Evolutionary conservation across 129 eudicot species (phyloP), one percentile per base, ranked within the genome.

Genomic region (Pseudognaphalium luteoalbum): DNA sequence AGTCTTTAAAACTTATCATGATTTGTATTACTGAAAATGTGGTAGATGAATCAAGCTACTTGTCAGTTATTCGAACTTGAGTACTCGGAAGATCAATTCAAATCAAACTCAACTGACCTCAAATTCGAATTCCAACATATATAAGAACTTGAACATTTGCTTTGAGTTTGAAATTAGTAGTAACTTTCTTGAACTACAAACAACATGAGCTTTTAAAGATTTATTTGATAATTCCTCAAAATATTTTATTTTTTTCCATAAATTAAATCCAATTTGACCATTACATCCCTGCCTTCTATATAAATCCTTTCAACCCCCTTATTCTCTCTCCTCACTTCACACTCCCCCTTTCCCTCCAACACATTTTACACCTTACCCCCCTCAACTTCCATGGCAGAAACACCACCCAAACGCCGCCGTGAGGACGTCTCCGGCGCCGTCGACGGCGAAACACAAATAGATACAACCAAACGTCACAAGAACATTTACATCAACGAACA

Each of bases 321-420:
- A 58, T 80, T 85, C 91, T 88, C 91, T 88, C 90, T 86, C 87
- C 80, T 86, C 93, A 84, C 58, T 77, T 81, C 64, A 69, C 61
- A 64, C 73, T 37, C 32, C 30, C 61, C 16, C 41, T 37, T 57
- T 66, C 50, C 70, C 67, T 72, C 56, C 79, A 64, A 6, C 74
- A 28, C 15, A 56, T 32, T 79, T 80, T 73, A 80, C 83, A 66
- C 75, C 73, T 73, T 73, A 56, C 75, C 63, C 74, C 75, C 79
- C 79, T 73, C 20, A 0, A 0, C 39, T 37, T 30, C 41, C 41
- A 81, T 83, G 88, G 88, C 88, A 4, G 86, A 81, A 75, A 28
- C 83, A 15, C 79, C 35, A 66, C 66, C 81, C 61, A 89, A 89
- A 76, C 91, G 91, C 72, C 87, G 54, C 54, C 83, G 87, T 52